Evolutionary conservation across 352 stramenopile genomes (phyloP), one percentile per base, ranked within the genome.

Genomic region (Globisporangium cederbergense): DNA sequence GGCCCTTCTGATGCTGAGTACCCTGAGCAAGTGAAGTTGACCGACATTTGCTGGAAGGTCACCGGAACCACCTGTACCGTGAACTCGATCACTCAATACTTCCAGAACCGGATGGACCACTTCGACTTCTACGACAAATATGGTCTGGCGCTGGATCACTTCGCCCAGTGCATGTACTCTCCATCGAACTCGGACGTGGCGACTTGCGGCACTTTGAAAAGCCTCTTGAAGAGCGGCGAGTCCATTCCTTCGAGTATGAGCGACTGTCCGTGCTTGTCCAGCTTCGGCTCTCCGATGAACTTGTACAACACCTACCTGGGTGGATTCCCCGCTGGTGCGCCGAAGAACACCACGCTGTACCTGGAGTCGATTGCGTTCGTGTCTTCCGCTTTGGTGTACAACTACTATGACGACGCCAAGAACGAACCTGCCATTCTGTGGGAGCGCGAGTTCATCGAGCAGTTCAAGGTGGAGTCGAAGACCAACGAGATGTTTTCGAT

Each of bases 41-140:
- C 79, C 43, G 76, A 86, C 36, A 85, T 89, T 69, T 89, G 80
- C 65, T 89, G 80, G 80, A 85, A 85, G 57, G 78, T 76, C 11
- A 89, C 80, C 14, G 77, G 80, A 25, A 85, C 77, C 0, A 74
- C 72, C 0, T 89, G 80, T 76, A 88, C 76, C 3, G 66, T 88
- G 28, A 81, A 82, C 40, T 65, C 78, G 36, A 88, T 89, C 66
- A 88, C 78, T 0, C 78, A 89, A 66, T 87, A 81, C 65, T 89
- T 83, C 61, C 80, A 89, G 65, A 88, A 89, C 65, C 68, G 70
- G 6, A 67, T 85, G 61, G 71, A 81, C 8, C 70, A 83, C 57
- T 89, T 88, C 56, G 73, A 81, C 14, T 73, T 88, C 32, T 89
- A 89, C 45, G 75, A 78, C 22, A 65, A 76, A 40, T 66, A 86